phyloP scores from a whole-genome alignment of 78 protist genomes.

The Neovahlkampfia damariscottae region DNA sequence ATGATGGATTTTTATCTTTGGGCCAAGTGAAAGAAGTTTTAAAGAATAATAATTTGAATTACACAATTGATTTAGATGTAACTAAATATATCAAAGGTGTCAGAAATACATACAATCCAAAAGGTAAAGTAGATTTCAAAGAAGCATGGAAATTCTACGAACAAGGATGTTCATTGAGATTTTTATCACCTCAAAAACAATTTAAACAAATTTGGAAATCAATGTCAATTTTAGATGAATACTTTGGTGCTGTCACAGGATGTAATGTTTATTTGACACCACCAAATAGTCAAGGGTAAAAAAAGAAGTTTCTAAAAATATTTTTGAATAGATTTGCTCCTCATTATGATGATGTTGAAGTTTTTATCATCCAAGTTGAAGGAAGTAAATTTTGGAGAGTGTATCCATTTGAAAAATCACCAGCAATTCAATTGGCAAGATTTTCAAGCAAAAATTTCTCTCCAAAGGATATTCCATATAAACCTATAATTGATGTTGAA shows the following conservation, averaged over 20 bases:
- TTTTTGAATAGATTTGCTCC: conserved; percentile 92
- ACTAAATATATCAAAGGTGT: conserved; percentile 35
- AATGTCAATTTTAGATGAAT: conserved; percentile 44
- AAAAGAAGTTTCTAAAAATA: too few relatives aligned
- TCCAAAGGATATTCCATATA: conserved; percentile 49
- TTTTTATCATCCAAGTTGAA: conserved; percentile 65
- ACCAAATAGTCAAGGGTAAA: conserved; percentile 54
- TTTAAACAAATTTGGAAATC: conserved; percentile 18
- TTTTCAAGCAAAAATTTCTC: conserved; percentile 11
- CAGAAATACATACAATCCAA: conserved; percentile 39
- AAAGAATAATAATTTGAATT: conserved; percentile 10
- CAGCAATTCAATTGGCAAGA: background rate
- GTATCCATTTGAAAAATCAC: conserved; percentile 23
- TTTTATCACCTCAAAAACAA: conserved; percentile 58
- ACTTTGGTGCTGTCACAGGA: conserved; percentile 46
- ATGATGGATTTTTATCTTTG: conserved; percentile 25
- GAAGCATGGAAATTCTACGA: background rate
- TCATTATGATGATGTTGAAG: conserved; percentile 87
- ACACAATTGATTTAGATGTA: conserved; percentile 37
- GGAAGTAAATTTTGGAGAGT: conserved; percentile 73
- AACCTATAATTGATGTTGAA: conserved; percentile 28
- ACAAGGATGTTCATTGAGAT: conserved; percentile 18
- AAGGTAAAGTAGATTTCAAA: background rate
- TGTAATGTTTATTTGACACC: conserved; percentile 81
- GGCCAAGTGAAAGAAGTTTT: conserved; percentile 38